Percentiles rank a stretch among this genome's conserved stretches.
Evolutionary conservation across 140 eudicot species (phyloP).

Genomic region (Stevia rebaudiana): DNA sequence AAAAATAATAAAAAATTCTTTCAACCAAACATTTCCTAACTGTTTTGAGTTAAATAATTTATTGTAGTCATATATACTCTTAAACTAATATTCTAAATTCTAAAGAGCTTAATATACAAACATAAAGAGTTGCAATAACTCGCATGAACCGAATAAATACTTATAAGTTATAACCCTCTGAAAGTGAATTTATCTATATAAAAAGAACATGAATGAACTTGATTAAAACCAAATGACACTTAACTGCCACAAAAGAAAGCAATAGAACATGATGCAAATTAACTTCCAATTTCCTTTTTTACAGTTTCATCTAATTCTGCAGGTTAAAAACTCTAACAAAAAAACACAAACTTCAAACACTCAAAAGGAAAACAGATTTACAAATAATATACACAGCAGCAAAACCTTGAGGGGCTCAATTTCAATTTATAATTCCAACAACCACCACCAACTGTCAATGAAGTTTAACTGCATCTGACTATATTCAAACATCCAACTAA

Average conservation of each 20-base stretch:
- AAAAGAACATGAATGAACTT: background rate
- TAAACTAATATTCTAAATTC: too few relatives aligned
- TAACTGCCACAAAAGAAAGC: background rate
- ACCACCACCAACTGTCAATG: slow-evolving; percentile 23
- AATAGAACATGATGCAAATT: background rate
- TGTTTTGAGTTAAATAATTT: too few relatives aligned
- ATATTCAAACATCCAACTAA: slow-evolving; percentile 18
- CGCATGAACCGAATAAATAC: too few relatives aligned
- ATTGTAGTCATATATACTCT: too few relatives aligned
- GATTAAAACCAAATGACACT: background rate
- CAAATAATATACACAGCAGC: slow-evolving; percentile 31
- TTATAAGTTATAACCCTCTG: too few relatives aligned
- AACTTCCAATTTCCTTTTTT: slow-evolving; percentile 14
- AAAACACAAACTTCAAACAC: slow-evolving; percentile 23
- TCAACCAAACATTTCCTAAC: too few relatives aligned
- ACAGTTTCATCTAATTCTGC: slow-evolving; percentile 7
- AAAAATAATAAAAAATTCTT: too few relatives aligned
- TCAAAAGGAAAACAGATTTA: slow-evolving; percentile 17
- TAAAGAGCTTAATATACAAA: too few relatives aligned
- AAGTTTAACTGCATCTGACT: slow-evolving; percentile 29
- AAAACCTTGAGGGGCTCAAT: slow-evolving; percentile 23
- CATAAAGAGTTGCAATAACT: too few relatives aligned
- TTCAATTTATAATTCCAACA: slow-evolving; percentile 24
- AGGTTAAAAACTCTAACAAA: slow-evolving; percentile 22
- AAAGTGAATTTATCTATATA: too few relatives aligned